Conservation (phyloP, 2,329 filamentous ascomycete species). For the Verticillium albo-atrum region DNA sequence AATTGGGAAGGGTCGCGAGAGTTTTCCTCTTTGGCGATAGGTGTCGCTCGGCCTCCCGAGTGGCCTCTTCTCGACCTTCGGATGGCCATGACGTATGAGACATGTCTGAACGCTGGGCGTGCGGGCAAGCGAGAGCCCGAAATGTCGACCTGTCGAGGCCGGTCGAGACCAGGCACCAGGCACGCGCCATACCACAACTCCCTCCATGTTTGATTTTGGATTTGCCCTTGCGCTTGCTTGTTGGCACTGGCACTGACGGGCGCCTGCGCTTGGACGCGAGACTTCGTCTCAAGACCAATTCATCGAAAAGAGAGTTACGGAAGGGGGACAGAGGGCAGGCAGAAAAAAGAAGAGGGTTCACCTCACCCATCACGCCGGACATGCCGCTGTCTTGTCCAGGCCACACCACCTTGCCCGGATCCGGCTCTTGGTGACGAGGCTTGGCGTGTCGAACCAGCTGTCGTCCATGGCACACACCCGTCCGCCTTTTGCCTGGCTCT, state of each 20-base stretch:
- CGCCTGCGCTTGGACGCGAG: background rate
- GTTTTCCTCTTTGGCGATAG: background rate
- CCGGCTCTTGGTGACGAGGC: background rate
- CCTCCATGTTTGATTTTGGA: background rate
- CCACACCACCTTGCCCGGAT: background rate
- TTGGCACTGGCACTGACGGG: background rate
- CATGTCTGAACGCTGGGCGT: background rate
- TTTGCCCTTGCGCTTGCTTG: background rate
- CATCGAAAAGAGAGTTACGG: background rate
- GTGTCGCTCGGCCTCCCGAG: background rate
- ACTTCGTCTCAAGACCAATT: background rate
- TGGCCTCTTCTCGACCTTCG: background rate
- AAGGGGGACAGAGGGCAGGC: background rate
- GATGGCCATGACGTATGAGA: background rate
- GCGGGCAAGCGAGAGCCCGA: background rate
- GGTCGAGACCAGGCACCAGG: background rate
- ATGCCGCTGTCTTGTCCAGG: background rate
- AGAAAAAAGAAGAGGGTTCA: background rate
- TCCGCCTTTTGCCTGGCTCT: background rate
- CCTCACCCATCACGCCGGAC: background rate
- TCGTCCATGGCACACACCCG: background rate
- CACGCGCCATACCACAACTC: background rate
- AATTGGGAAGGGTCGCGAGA: background rate
- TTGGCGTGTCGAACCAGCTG: background rate
- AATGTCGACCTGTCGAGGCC: background rate